Evolutionary conservation across 768 basidiomycete genomes (phyloP).

Genomic region (Panellus pusillus): DNA sequence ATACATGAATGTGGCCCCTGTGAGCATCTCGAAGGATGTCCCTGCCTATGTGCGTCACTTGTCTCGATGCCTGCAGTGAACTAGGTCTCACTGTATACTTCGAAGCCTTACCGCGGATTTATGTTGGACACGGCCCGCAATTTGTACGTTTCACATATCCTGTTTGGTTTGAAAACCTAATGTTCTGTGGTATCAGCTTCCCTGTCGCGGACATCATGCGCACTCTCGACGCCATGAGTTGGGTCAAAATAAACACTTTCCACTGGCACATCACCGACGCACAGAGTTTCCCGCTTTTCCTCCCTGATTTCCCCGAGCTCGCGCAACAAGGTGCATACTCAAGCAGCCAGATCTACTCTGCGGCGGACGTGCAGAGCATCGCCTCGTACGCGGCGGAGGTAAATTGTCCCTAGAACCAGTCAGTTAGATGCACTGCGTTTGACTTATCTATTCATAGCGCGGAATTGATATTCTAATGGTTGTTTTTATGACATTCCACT

Average conservation of each 20-base stretch:
- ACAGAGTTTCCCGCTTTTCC: constrained; percentile 72
- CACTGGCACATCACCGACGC: constrained; percentile 86
- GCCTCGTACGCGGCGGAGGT: constrained; percentile 67
- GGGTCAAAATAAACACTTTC: constrained; percentile 74
- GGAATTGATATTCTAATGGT: constrained; percentile 74
- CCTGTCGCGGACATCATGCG: constrained; percentile 63
- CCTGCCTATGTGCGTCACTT: constrained; percentile 60
- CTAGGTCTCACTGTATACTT: background rate
- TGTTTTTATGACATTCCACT: constrained; percentile 26
- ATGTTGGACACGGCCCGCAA: constrained; percentile 82
- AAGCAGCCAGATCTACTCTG: constrained; percentile 47
- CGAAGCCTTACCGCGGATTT: constrained; percentile 70
- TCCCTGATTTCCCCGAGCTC: constrained; percentile 63
- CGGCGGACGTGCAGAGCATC: constrained; percentile 55
- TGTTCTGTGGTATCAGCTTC: constrained; percentile 41
- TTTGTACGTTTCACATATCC: constrained; percentile 45
- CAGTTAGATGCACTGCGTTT: constrained; percentile 4
- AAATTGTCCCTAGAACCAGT: constrained; percentile 33
- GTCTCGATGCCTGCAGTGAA: background rate
- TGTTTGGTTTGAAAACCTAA: background rate
- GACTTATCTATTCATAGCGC: constrained; percentile 37
- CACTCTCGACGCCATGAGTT: constrained; percentile 75
- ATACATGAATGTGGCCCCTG: constrained; percentile 56
- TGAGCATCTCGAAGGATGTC: constrained; percentile 55
- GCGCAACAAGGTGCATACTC: constrained; percentile 70